phyloP scores from a whole-genome alignment of 805 yeast genomes.

The Tetrapisispora arboricola region DNA sequence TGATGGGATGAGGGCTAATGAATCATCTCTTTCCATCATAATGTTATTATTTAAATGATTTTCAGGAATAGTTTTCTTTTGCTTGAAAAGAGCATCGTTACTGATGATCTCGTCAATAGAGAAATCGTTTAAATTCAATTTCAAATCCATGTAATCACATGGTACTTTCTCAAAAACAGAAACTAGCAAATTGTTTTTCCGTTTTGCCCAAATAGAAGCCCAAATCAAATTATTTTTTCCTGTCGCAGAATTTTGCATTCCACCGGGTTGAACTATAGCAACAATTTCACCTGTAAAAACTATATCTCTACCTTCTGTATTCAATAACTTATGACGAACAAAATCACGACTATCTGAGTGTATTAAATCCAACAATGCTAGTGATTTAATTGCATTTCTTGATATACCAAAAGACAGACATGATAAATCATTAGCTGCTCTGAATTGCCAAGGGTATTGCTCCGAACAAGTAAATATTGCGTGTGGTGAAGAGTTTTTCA shows the following conservation, averaged over 20 bases:
- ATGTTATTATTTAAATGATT: background rate
- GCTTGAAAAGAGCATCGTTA: slow-evolving; percentile 24
- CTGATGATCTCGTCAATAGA: slow-evolving; percentile 17
- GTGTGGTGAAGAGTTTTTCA: slow-evolving; percentile 65
- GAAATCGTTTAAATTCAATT: slow-evolving; percentile 30
- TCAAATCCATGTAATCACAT: slow-evolving; percentile 53
- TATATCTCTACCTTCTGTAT: slow-evolving; percentile 34
- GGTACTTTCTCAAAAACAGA: slow-evolving; percentile 84
- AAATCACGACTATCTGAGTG: slow-evolving; percentile 68
- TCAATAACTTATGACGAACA: slow-evolving; percentile 46
- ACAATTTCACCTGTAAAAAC: slow-evolving; percentile 77
- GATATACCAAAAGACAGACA: slow-evolving; percentile 79
- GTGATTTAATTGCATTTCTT: slow-evolving; percentile 46
- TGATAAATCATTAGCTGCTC: slow-evolving; percentile 83
- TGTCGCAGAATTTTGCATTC: slow-evolving; percentile 9
- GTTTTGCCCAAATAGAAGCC: slow-evolving; percentile 88
- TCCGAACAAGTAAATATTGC: slow-evolving; percentile 75
- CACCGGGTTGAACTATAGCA: slow-evolving; percentile 63
- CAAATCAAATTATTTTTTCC: slow-evolving; percentile 43
- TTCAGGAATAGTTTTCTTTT: slow-evolving; percentile 46
- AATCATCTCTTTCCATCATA: slow-evolving; percentile 1
- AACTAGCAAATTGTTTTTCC: slow-evolving; percentile 56
- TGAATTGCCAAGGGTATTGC: slow-evolving; percentile 67
- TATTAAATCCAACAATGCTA: slow-evolving; percentile 64
- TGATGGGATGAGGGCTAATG: background rate